These are phyloP conservation scores for Colletotrichum navitas DNA, from an alignment of 2,329 filamentous ascomycete genomes.

Conservation along the genomic window DNA sequence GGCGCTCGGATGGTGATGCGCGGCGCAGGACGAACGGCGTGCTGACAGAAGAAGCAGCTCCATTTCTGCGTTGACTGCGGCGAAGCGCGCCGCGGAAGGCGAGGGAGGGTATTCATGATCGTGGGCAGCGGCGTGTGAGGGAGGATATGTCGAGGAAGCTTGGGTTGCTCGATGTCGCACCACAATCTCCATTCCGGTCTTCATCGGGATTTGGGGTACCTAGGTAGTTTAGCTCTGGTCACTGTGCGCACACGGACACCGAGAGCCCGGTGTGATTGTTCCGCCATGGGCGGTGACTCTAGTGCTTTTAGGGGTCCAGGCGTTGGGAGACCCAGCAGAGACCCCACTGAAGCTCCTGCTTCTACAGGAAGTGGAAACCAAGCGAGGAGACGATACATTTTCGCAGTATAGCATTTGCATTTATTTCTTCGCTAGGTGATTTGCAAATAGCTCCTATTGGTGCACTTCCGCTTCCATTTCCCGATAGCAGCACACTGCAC, in stretches of 20 bases:
- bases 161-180: slow-evolving; percentile 16
- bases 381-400: not conserved
- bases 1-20: slow-evolving; percentile 38
- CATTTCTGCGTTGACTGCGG: slow-evolving; percentile 48
- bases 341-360: slow-evolving; percentile 14
- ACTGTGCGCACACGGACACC: slow-evolving; percentile 11
- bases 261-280: slow-evolving; percentile 30
- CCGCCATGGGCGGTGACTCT: slow-evolving; percentile 3
- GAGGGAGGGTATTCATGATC: slow-evolving; percentile 57
- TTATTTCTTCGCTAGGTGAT: not conserved
- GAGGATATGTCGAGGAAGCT: not conserved
- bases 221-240: not conserved
- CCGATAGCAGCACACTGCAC: not conserved
- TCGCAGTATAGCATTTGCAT: not conserved
- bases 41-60: slow-evolving; percentile 55
- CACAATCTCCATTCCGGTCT: slow-evolving; percentile 11
- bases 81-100: slow-evolving; percentile 51
- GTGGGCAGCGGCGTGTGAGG: slow-evolving; percentile 5
- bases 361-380: not conserved
- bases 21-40: slow-evolving; percentile 47
- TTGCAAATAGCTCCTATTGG: not conserved
- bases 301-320: slow-evolving; percentile 16
- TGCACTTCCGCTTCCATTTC: not conserved
- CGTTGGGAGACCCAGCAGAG: not conserved
- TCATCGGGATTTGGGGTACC: slow-evolving; percentile 20